Evolutionary conservation across 495 filamentous ascomycete genomes (phyloP).

Genomic region (Immersiella caudata): DNA sequence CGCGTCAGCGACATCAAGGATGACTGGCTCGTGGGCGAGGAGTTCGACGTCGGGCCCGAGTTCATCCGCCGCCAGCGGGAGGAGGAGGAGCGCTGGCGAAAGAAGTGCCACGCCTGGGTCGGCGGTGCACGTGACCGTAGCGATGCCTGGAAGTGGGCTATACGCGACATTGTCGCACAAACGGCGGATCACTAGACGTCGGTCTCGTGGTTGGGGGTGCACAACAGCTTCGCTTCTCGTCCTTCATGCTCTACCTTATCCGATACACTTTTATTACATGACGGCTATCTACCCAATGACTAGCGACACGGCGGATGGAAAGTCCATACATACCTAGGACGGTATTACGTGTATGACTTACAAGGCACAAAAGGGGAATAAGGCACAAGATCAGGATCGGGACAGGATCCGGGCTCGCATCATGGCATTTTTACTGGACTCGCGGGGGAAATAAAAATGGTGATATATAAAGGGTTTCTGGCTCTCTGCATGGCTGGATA

Average conservation of each 20-base stretch:
- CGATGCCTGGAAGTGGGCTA: constrained; percentile 53
- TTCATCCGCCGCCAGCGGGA: constrained; percentile 86
- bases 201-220: not conserved
- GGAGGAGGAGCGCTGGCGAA: constrained; percentile 88
- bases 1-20: constrained; percentile 62
- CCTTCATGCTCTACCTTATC: not conserved
- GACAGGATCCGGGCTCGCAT: constrained; percentile 12
- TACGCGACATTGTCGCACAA: constrained; percentile 50
- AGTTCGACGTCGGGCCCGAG: constrained; percentile 95
- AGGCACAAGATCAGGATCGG: not conserved
- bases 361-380: constrained; percentile 5
- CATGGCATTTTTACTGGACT: constrained; percentile 9
- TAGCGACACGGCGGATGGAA: not conserved
- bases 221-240: constrained; percentile 12
- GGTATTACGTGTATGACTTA: constrained; percentile 1
- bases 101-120: constrained; percentile 80
- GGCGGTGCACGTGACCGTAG: constrained; percentile 41
- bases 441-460: constrained; percentile 10
- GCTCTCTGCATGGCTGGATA: constrained; percentile 15
- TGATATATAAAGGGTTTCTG: constrained; percentile 14
- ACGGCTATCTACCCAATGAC: constrained; percentile 5
- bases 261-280: constrained; percentile 9
- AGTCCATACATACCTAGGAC: constrained; percentile 6
- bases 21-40: constrained; percentile 86
- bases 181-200: constrained; percentile 22